Percentiles rank a stretch among this genome's conserved stretches.
phyloP scores from a whole-genome alignment of 2,329 filamentous ascomycete species.

The Alternaria sp. region DNA sequence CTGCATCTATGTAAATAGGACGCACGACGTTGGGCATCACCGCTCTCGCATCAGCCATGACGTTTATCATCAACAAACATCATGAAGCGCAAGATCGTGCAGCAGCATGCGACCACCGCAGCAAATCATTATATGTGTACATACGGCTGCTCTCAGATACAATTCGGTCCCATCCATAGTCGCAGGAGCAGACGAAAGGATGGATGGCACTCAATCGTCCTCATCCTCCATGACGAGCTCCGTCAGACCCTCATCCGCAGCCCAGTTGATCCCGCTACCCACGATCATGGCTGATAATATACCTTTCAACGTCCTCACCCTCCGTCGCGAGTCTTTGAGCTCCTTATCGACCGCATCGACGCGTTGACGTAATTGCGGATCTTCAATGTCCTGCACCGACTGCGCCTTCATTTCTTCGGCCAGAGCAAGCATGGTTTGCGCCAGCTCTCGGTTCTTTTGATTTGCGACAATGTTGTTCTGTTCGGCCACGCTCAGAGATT shows the following conservation, averaged over 20 bases:
- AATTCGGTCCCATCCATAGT: not conserved
- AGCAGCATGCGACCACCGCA: not conserved
- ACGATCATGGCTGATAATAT: slow-evolving; percentile 79
- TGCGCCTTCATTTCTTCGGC: slow-evolving; percentile 63
- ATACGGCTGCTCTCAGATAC: not conserved
- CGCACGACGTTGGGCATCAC: slow-evolving; percentile 4
- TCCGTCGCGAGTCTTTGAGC: slow-evolving; percentile 67
- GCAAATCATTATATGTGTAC: not conserved
- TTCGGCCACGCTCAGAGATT: slow-evolving; percentile 64
- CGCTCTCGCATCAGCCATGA: slow-evolving; percentile 17
- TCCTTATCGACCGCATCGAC: slow-evolving; percentile 65
- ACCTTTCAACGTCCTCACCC: slow-evolving; percentile 78
- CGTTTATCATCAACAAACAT: slow-evolving; percentile 20
- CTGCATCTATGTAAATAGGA: not conserved
- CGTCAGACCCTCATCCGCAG: slow-evolving; percentile 69
- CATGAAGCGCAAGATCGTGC: not conserved
- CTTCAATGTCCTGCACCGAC: slow-evolving; percentile 61
- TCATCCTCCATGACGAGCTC: slow-evolving; percentile 75
- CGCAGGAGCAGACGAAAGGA: not conserved
- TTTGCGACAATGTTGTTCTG: slow-evolving; percentile 64
- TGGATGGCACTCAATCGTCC: slow-evolving; percentile 38
- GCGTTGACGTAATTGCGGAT: slow-evolving; percentile 61
- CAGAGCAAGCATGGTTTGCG: slow-evolving; percentile 68
- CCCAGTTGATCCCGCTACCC: slow-evolving; percentile 85
- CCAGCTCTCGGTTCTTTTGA: slow-evolving; percentile 67